A percentile compares a stretch with the other conserved stretches of the same genome.
Conservation (phyloP, 306 rosid species). For the Citrullus mucosospermus region DNA sequence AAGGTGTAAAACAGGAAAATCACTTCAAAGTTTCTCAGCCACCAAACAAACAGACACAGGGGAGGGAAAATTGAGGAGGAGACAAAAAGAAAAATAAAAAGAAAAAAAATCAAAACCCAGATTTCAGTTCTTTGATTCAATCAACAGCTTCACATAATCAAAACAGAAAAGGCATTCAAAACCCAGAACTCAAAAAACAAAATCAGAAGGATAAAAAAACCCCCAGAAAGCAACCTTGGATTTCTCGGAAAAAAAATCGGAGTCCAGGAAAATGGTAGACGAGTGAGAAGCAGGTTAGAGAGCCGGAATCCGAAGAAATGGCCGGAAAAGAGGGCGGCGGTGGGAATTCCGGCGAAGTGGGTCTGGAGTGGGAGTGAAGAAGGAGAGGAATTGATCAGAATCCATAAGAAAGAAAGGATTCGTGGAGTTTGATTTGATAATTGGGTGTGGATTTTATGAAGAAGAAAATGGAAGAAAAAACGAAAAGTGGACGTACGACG, state of each 20-base stretch:
- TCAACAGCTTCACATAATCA: not conserved
- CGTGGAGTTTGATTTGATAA: not conserved
- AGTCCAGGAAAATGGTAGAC: not conserved
- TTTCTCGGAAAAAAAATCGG: not conserved
- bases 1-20: not conserved
- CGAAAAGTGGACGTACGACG: not conserved
- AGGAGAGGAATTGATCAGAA: constrained; percentile 13
- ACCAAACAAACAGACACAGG: not conserved
- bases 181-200: not conserved
- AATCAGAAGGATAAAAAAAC: not conserved
- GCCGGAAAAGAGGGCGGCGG: constrained; percentile 17
- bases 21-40: constrained; percentile 3
- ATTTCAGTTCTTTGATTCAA: not conserved
- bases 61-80: not conserved
- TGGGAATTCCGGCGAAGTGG: constrained; percentile 11
- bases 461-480: not conserved
- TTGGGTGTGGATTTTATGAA: constrained; percentile 7
- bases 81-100: not conserved
- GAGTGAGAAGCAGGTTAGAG: constrained; percentile 11
- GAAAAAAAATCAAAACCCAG: not conserved
- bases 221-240: constrained; percentile 33
- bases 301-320: constrained; percentile 18
- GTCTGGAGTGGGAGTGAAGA: constrained; percentile 24
- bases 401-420: constrained; percentile 22
- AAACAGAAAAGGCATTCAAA: not conserved